A percentile compares a stretch with the other conserved stretches of the same genome.
These are phyloP conservation scores for Marasmius oreades DNA, from an alignment of 1,284 basidiomycete species.

Conservation along the genomic window DNA sequence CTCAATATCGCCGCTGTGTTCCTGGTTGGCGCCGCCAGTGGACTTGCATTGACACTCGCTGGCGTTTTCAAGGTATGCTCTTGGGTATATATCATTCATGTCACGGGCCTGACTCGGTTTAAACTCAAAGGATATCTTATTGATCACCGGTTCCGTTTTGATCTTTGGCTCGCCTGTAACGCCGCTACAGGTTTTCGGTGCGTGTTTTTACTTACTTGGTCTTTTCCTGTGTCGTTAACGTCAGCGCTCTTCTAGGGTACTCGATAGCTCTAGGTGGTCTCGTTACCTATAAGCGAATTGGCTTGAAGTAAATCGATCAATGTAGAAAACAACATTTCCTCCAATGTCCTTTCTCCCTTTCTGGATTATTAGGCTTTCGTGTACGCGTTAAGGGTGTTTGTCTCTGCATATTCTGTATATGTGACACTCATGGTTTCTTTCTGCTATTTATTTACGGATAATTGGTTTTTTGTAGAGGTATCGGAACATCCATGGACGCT, in stretches of 20 bases:
- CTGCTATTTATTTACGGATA: no score
- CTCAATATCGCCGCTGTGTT: constrained; percentile 95
- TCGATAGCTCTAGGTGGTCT: constrained; percentile 10
- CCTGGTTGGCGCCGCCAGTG: constrained; percentile 85
- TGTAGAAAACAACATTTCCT: not conserved
- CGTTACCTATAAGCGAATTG: not conserved
- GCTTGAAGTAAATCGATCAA: not conserved
- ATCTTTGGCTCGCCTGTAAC: constrained; percentile 81
- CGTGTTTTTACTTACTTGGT: constrained; percentile 23
- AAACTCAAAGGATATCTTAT: constrained; percentile 75
- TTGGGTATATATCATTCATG: not conserved
- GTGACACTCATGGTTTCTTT: no score
- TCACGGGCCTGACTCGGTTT: constrained; percentile 8
- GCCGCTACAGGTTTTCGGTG: constrained; percentile 83
- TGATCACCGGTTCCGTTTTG: constrained; percentile 87
- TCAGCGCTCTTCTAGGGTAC: constrained; percentile 5
- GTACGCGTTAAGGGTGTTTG: not conserved
- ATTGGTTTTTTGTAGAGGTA: no score
- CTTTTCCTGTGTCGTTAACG: constrained; percentile 1
- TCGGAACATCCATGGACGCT: no score
- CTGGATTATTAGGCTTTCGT: not conserved
- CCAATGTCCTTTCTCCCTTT: not conserved
- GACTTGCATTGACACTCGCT: constrained; percentile 88
- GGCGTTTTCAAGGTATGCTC: constrained; percentile 84
- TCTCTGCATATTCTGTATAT: not conserved